These are phyloP conservation scores for Penstemon eatonii DNA, from an alignment of 257 asterid genomes.

Conservation along the genomic window DNA sequence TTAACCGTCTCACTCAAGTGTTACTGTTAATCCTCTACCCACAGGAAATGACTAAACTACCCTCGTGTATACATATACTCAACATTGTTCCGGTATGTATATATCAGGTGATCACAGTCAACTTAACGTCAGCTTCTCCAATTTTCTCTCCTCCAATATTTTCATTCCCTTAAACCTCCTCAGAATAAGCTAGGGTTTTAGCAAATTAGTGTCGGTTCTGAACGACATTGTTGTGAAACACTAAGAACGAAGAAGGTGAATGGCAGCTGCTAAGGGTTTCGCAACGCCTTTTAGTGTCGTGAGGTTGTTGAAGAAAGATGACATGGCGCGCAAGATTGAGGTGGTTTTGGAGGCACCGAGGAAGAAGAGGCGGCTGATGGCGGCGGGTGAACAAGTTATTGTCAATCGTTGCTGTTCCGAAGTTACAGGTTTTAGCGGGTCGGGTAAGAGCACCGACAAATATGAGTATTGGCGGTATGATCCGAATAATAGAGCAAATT, in stretches of 20 bases:
- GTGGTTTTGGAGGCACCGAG: slow-evolving; percentile 39
- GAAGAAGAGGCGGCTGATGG: slow-evolving; percentile 47
- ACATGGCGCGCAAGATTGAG: slow-evolving; percentile 36
- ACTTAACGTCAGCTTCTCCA: too few relatives aligned
- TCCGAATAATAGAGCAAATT: slow-evolving; percentile 28
- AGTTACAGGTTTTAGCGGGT: slow-evolving; percentile 32
- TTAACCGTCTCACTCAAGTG: too few relatives aligned
- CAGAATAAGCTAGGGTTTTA: too few relatives aligned
- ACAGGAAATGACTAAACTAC: too few relatives aligned
- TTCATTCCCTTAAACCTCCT: too few relatives aligned
- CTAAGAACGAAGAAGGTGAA: slow-evolving; percentile 23
- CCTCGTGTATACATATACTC: too few relatives aligned
- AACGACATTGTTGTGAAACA: slow-evolving; percentile 29
- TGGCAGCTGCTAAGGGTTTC: slow-evolving; percentile 61
- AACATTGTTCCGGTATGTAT: too few relatives aligned
- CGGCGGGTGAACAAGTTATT: slow-evolving; percentile 19
- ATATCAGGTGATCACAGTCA: too few relatives aligned
- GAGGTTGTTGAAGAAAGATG: slow-evolving; percentile 35
- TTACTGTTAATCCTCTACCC: too few relatives aligned
- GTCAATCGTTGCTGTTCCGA: slow-evolving; percentile 60
- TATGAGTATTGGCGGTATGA: slow-evolving; percentile 25
- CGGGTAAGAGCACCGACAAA: slow-evolving; percentile 46
- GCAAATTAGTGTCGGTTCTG: too few relatives aligned
- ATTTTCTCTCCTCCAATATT: too few relatives aligned
- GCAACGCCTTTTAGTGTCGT: slow-evolving; percentile 41